phyloP scores from a whole-genome alignment of 441 rosid genomes.

The Pelargonium citronellum region DNA sequence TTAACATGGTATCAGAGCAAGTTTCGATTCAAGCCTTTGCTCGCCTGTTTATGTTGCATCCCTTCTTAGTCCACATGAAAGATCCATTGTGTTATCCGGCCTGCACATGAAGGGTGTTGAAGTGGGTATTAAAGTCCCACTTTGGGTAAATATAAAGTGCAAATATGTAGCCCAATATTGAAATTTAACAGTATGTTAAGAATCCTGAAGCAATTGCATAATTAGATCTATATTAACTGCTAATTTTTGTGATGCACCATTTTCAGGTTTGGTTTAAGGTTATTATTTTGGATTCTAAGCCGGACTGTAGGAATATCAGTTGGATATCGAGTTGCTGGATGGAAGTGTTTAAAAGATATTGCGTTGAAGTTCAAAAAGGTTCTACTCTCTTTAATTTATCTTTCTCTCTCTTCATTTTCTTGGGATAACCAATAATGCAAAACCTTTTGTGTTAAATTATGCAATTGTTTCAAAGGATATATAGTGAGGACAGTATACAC shows the following conservation, averaged over 20 bases:
- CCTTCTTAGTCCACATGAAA: too few species aligned
- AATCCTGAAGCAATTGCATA: background rate
- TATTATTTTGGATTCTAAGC: conserved; percentile 79
- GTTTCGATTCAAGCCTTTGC: too few species aligned
- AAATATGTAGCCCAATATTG: too few species aligned
- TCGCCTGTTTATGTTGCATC: too few species aligned
- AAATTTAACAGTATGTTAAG: background rate
- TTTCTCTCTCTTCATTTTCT: background rate
- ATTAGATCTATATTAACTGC: conserved; percentile 1
- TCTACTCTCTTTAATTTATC: conserved; percentile 4
- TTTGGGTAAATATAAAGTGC: too few species aligned
- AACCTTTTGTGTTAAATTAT: background rate
- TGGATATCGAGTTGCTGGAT: conserved; percentile 76
- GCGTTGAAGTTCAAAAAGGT: conserved; percentile 83
- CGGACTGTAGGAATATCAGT: conserved; percentile 71
- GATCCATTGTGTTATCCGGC: too few species aligned
- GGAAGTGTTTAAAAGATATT: conserved; percentile 87
- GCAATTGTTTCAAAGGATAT: background rate
- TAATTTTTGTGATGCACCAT: conserved; percentile 18
- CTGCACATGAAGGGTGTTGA: too few species aligned
- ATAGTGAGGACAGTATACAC: too few species aligned
- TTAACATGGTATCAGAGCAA: too few species aligned
- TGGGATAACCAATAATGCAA: conserved; percentile 3
- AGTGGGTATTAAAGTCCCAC: too few species aligned
- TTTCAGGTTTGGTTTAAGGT: conserved; percentile 70